phyloP scores from a whole-genome alignment of 805 yeast genomes.

The Candida qinlingensis region DNA sequence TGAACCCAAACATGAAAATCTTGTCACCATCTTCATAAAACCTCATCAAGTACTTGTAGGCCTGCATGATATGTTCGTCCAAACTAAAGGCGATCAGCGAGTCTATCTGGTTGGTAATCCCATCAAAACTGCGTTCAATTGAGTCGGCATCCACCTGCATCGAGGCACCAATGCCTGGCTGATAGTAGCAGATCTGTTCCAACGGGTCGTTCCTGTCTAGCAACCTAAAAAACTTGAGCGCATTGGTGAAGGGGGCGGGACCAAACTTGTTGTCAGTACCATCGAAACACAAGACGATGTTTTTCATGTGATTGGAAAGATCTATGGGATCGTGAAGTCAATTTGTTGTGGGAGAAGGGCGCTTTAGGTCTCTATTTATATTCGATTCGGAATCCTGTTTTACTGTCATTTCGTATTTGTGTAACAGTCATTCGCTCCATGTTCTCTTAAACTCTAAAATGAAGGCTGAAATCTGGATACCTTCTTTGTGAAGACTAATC shows the following conservation, averaged over 20 bases:
- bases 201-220: conserved; percentile 38
- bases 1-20: conserved; percentile 54
- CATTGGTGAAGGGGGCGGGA: conserved; percentile 47
- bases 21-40: conserved; percentile 45
- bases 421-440: not conserved
- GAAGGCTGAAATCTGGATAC: not conserved
- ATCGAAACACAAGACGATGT: conserved; percentile 54
- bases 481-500: no score
- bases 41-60: conserved; percentile 47
- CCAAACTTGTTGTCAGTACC: conserved; percentile 61
- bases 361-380: no score
- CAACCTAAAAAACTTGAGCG: conserved; percentile 46
- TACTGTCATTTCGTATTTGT: not conserved
- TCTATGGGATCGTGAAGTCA: not conserved
- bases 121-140: conserved; percentile 14
- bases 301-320: conserved; percentile 25
- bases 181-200: conserved; percentile 54
- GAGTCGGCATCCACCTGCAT: conserved; percentile 35
- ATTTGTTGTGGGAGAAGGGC: no score
- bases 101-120: conserved; percentile 30
- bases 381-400: no score
- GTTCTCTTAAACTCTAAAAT: not conserved
- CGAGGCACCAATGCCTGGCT: conserved; percentile 60
- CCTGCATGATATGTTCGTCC: conserved; percentile 52
- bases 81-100: conserved; percentile 48